phyloP scores from a whole-genome alignment of 2,329 filamentous ascomycete species.

The Botrytis porri region DNA sequence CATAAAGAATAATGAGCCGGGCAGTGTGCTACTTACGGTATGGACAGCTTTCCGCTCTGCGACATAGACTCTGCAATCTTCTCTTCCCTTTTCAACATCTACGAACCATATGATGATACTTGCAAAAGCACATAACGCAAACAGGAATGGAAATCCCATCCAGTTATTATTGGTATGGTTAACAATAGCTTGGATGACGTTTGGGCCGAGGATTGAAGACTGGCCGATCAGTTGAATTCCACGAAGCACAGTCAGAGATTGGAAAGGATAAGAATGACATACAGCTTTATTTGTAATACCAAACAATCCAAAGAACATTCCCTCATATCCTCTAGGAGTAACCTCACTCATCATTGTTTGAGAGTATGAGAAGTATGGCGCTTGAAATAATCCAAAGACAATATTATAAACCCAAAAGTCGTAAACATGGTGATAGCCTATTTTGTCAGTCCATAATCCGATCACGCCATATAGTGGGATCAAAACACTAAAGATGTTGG shows the following conservation, averaged over 20 bases:
- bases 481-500: slow-evolving; percentile 43
- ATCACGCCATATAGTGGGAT: slow-evolving; percentile 45
- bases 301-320: slow-evolving; percentile 46
- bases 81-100: slow-evolving; percentile 42
- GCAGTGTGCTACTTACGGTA: not conserved
- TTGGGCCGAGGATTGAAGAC: slow-evolving; percentile 45
- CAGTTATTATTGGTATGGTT: slow-evolving; percentile 43
- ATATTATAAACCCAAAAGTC: slow-evolving; percentile 46
- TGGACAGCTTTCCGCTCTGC: slow-evolving; percentile 37
- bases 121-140: slow-evolving; percentile 40
- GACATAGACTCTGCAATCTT: slow-evolving; percentile 41
- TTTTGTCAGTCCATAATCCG: slow-evolving; percentile 41
- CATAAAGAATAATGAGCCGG: not conserved
- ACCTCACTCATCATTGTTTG: slow-evolving; percentile 47
- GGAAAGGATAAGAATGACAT: slow-evolving; percentile 23
- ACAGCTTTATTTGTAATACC: slow-evolving; percentile 45
- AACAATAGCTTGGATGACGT: slow-evolving; percentile 45
- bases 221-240: slow-evolving; percentile 21
- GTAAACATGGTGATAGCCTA: slow-evolving; percentile 42
- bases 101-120: slow-evolving; percentile 43
- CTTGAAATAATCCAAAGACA: slow-evolving; percentile 44
- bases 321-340: slow-evolving; percentile 44
- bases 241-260: not conserved
- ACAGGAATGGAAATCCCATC: slow-evolving; percentile 46
- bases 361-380: slow-evolving; percentile 44